Evolutionary conservation across 2,329 filamentous ascomycete genomes (phyloP).

Genomic region (Fusarium ambrosium): DNA sequence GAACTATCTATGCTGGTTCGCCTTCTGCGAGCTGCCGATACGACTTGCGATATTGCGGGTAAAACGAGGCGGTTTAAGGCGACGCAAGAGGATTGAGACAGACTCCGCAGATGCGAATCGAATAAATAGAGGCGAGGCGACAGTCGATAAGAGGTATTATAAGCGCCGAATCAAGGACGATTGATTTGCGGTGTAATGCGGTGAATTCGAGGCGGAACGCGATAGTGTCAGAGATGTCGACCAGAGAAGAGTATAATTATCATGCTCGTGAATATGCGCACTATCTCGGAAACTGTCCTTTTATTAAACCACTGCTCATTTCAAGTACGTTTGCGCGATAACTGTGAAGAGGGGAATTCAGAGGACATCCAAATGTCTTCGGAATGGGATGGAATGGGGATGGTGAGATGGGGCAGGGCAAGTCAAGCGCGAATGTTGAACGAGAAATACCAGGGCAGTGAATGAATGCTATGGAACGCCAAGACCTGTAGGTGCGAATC

Average conservation of each 20-base stretch:
- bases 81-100: constrained; percentile 6
- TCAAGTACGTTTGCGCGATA: constrained; percentile 33
- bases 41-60: constrained; percentile 12
- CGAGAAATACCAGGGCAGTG: neutral
- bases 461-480: neutral
- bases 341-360: constrained; percentile 22
- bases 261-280: constrained; percentile 19
- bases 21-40: constrained; percentile 13
- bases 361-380: constrained; percentile 27
- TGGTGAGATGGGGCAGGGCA: constrained; percentile 32
- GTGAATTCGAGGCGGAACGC: constrained; percentile 30
- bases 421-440: constrained; percentile 15
- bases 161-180: constrained; percentile 22
- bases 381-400: constrained; percentile 26
- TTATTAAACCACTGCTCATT: constrained; percentile 25
- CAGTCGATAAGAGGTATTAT: constrained; percentile 25
- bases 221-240: constrained; percentile 12
- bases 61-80: constrained; percentile 8
- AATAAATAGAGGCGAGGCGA: constrained; percentile 8
- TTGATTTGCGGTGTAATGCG: constrained; percentile 39
- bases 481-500: neutral
- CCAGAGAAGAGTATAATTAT: constrained; percentile 19
- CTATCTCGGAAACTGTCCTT: constrained; percentile 23
- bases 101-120: neutral
- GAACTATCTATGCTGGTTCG: constrained; percentile 12